Conservation (phyloP, 495 filamentous ascomycete genomes). For the Podospora australis region DNA sequence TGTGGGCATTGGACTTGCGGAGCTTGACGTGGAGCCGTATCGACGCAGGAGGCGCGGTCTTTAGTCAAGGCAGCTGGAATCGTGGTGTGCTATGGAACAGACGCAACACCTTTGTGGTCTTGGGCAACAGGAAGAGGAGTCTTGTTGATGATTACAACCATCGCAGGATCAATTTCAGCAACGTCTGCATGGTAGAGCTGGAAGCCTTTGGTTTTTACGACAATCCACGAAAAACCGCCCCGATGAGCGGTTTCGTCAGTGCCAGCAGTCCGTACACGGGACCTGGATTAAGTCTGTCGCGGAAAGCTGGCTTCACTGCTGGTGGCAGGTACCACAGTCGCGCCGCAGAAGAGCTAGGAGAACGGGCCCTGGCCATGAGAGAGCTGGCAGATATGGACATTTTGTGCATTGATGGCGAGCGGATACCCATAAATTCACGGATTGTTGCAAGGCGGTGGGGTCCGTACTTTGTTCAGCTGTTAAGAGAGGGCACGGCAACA, state of each 20-base stretch:
- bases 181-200: conserved; percentile 91
- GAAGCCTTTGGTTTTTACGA: conserved; percentile 97
- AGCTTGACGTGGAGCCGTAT: conserved; percentile 90
- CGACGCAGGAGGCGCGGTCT: conserved; percentile 89
- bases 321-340: conserved; percentile 60
- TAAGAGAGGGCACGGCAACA: conserved; percentile 64
- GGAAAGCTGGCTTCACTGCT: conserved; percentile 56
- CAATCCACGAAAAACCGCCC: conserved; percentile 71
- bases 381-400: conserved; percentile 98
- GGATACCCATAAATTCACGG: conserved; percentile 87
- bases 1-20: conserved; percentile 89
- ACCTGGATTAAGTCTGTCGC: conserved; percentile 48
- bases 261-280: conserved; percentile 61
- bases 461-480: conserved; percentile 84
- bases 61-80: conserved; percentile 96
- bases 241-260: conserved; percentile 74
- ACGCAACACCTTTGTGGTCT: conserved; percentile 87
- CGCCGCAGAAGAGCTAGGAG: conserved; percentile 79
- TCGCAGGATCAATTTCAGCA: conserved; percentile 92
- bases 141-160: conserved; percentile 99
- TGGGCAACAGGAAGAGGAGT: conserved; percentile 86
- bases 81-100: conserved; percentile 87
- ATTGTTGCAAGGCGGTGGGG: conserved; percentile 86
- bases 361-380: conserved; percentile 64
- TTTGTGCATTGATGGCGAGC: conserved; percentile 79